These are phyloP conservation scores for Selaginella moellendorffii DNA, from an alignment of 75 land plant genomes.

Conservation along the genomic window DNA sequence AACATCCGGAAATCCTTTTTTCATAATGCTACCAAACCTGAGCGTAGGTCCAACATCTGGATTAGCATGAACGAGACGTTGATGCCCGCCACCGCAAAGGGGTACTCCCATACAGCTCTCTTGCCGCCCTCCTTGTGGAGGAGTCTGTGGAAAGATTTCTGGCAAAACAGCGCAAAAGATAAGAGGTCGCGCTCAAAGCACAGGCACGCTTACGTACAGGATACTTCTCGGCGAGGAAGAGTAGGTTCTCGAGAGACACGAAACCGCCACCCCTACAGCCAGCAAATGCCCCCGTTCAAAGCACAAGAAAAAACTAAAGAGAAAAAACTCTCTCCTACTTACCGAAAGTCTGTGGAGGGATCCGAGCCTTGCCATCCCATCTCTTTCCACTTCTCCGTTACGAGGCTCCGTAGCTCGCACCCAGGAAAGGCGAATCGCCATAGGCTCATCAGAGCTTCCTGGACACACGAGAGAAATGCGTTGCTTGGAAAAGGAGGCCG, in stretches of 20 bases:
- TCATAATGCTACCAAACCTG: slow-evolving; percentile 28
- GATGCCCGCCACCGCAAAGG: slow-evolving; percentile 83
- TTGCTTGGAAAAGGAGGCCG: not conserved
- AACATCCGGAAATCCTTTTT: no score
- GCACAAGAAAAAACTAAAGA: not conserved
- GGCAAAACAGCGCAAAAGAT: not conserved
- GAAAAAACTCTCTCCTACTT: not conserved
- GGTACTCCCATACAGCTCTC: slow-evolving; percentile 76
- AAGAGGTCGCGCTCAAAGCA: not conserved
- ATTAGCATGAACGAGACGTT: slow-evolving; percentile 82
- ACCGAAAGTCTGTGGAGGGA: slow-evolving; percentile 95
- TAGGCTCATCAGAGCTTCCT: slow-evolving; percentile 68
- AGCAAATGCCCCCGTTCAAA: not conserved
- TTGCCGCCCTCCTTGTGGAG: slow-evolving; percentile 49
- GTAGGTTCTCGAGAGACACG: slow-evolving; percentile 80
- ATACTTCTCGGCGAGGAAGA: slow-evolving; percentile 70
- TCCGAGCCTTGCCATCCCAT: slow-evolving; percentile 99
- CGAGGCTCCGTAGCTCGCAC: slow-evolving; percentile 40
- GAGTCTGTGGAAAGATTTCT: slow-evolving; percentile 53
- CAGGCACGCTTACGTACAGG: slow-evolving; percentile 40
- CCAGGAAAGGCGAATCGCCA: slow-evolving; percentile 69
- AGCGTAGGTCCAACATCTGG: slow-evolving; percentile 75
- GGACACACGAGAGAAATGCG: not conserved
- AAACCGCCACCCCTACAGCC: slow-evolving; percentile 87
- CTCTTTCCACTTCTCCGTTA: slow-evolving; percentile 95